Base-by-base conservation (phyloP, 1,284 basidiomycete species). In the Papiliotrema laurentii region DNA sequence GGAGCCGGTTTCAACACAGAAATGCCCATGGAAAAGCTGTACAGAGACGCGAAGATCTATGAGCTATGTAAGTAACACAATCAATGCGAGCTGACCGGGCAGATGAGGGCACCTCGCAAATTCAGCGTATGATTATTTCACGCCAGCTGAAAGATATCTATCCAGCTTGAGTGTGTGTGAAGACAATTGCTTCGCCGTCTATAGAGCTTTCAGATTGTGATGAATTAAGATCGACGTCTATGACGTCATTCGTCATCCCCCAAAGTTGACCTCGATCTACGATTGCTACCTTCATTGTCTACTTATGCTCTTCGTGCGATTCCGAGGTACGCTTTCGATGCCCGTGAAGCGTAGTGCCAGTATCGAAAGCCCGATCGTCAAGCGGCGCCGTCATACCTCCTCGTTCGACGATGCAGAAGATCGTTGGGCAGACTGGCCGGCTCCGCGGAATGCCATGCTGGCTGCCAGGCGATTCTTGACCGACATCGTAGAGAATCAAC, bases 1-100 rank as follows among this genome's bases (percentile, higher is more conserved):
- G 77, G 78, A n/a, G 69, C 76, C 0, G 78, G 78, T 4, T 79
- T 76, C 72, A 79, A 79, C 67, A 75, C 75, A 4, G 79, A 80
- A 56, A 74, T 75, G 56, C 76, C 78, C 1, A 78, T 79, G 51
- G 78, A 79, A 60, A 80, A 80, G 69, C 69, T 80, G 13, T 78
- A 74, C 63, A 61, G 75, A 14, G 75, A 76, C 53, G 68, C 71
- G 25, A 75, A 76, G 60, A 77, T 78, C 34, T 78, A 75, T 45
- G 71, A 75, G 47, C 64, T 78, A 1, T 78, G 76, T 65, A 63
- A 71, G 68, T 56, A 21, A 13, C n/a, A 22, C 16, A 19, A 21
- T 13, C 18, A 3, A 5, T 43, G 10, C 24, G 3, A 25, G 5
- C 11, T 26, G 21, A 31, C 14, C 13, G 5, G 3, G 5, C 34